These are phyloP conservation scores for Daedaleopsis nitida DNA, from an alignment of 768 basidiomycete species.

Conservation along the genomic window DNA sequence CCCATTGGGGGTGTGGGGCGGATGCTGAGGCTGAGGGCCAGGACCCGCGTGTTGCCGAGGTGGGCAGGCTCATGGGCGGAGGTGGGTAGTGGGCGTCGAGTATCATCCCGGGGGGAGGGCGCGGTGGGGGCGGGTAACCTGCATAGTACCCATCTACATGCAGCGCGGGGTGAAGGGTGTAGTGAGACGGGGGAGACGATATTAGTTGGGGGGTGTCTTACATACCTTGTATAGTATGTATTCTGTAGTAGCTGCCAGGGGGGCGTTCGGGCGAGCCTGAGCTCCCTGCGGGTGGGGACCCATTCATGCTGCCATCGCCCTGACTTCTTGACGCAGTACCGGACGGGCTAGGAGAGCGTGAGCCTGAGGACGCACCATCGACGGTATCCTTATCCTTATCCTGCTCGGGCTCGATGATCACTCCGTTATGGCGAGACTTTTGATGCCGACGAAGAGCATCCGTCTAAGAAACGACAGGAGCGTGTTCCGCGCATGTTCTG, in stretches of 20 bases:
- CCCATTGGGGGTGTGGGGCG: constrained; percentile 39
- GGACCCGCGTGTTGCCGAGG: constrained; percentile 48
- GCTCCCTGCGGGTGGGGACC: constrained; percentile 29
- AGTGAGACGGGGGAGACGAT: constrained; percentile 3
- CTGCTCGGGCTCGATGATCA: constrained; percentile 56
- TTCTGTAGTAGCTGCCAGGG: constrained; percentile 63
- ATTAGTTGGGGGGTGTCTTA: background rate
- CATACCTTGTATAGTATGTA: constrained; percentile 48
- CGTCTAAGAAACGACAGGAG: constrained; percentile 46
- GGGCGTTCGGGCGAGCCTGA: constrained; percentile 41
- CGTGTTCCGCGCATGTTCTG: background rate
- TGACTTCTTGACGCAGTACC: constrained; percentile 48
- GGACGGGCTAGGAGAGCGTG: constrained; percentile 53
- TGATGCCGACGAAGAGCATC: constrained; percentile 81
- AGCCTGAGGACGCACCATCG: constrained; percentile 39
- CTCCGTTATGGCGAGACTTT: constrained; percentile 76
- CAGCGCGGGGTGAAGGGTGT: background rate
- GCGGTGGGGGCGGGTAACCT: constrained; percentile 45
- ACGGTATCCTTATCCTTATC: constrained; percentile 27
- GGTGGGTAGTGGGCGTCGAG: constrained; percentile 47
- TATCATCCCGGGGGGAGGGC: constrained; percentile 40
- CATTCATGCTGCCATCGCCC: constrained; percentile 28
- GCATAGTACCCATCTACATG: constrained; percentile 11
- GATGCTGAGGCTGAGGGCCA: constrained; percentile 23
- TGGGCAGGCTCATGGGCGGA: constrained; percentile 46